A percentile compares a stretch with the other conserved stretches of the same genome.
Conservation (phyloP, 306 rosid genomes). For the Sophora flavescens region DNA sequence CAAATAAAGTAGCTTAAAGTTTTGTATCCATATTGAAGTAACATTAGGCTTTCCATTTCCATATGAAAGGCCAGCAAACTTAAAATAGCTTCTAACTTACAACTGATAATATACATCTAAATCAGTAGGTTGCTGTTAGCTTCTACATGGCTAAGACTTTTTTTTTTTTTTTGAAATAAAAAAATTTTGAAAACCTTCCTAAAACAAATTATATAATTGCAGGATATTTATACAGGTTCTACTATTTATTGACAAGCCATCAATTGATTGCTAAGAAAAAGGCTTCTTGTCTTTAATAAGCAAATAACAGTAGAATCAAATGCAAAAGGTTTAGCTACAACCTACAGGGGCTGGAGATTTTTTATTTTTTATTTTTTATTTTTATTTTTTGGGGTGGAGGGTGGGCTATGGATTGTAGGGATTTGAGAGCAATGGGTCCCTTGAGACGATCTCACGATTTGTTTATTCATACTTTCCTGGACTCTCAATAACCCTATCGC, state of each 20-base stretch:
- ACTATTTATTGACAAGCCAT: not conserved
- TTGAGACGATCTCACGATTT: not conserved
- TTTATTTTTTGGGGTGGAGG: no score
- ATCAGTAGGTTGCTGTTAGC: not conserved
- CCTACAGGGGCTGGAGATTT: not conserved
- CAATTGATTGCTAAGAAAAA: slow-evolving; percentile 18
- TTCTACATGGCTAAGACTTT: not conserved
- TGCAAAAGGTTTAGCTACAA: not conserved
- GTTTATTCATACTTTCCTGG: not conserved
- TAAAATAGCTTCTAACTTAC: not conserved
- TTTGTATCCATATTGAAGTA: not conserved
- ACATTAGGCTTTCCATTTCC: slow-evolving; percentile 5
- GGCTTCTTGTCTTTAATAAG: not conserved
- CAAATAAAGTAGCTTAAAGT: slow-evolving; percentile 10
- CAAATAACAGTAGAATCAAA: no score
- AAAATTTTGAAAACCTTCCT: not conserved
- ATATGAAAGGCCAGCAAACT: not conserved
- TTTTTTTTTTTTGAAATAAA: not conserved
- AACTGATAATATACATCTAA: not conserved
- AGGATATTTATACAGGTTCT: not conserved
- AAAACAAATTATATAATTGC: not conserved
- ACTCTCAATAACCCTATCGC: slow-evolving; percentile 3
- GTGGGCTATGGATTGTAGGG: no score
- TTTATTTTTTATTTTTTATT: no score
- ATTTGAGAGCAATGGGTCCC: not conserved